phyloP scores from a whole-genome alignment of 495 filamentous ascomycete species.

The Clavariopsis aquatica region DNA sequence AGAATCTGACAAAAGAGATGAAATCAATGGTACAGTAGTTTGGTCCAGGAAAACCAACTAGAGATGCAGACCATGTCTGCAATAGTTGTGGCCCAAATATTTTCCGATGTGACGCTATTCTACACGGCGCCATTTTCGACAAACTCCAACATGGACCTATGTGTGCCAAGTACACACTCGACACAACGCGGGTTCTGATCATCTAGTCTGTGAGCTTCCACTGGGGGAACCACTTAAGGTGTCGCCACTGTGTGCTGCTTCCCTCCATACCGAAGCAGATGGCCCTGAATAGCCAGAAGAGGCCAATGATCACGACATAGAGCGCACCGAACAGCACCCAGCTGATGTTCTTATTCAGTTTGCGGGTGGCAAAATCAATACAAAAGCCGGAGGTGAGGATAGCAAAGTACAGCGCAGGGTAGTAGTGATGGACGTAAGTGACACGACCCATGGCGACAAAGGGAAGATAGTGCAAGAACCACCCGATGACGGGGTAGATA shows the following conservation, averaged over 20 bases:
- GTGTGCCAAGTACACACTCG: no score
- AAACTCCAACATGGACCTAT: no score
- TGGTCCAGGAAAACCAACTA: no score
- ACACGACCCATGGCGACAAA: conserved; percentile 98
- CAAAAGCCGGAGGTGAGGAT: conserved; percentile 88
- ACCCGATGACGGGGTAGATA: conserved; percentile 86
- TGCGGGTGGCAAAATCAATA: conserved; percentile 75
- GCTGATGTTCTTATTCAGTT: conserved; percentile 58
- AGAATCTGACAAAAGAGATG: no score
- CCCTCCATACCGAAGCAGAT: conserved; percentile 97
- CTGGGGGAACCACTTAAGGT: conserved; percentile 85
- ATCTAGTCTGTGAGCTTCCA: conserved; percentile 65
- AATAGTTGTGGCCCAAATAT: no score
- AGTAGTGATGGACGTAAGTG: conserved; percentile 99
- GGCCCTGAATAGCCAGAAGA: conserved; percentile 88
- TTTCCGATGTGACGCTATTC: no score
- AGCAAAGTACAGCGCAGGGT: conserved; percentile 97
- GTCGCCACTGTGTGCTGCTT: conserved; percentile 74
- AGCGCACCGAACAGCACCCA: conserved; percentile 67
- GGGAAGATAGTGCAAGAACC: conserved; percentile 93
- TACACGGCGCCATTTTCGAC: not conserved
- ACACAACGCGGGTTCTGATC: not conserved
- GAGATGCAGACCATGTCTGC: no score
- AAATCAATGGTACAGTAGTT: no score
- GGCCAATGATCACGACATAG: conserved; percentile 69